phyloP scores from a whole-genome alignment of 164 flowering plant species.

The Piper betle region DNA sequence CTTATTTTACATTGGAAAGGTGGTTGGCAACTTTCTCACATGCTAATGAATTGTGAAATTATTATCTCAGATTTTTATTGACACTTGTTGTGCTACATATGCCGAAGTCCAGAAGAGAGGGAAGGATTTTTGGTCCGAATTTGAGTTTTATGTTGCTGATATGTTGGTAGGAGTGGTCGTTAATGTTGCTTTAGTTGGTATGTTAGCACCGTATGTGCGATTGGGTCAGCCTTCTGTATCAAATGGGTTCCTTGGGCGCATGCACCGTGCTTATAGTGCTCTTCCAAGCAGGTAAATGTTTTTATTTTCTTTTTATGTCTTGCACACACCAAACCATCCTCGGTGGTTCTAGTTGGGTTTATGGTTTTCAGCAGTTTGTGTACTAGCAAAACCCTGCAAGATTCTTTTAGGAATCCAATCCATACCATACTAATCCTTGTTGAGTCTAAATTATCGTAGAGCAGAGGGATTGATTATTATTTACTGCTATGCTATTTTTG shows the following conservation, averaged over 20 bases:
- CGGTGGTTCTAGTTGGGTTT: no score
- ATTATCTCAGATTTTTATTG: constrained; percentile 64
- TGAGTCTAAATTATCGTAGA: no score
- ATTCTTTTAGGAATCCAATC: no score
- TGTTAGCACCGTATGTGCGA: constrained; percentile 89
- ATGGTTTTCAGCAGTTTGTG: no score
- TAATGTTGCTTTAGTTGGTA: constrained; percentile 71
- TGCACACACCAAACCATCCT: no score
- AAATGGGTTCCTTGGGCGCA: constrained; percentile 50
- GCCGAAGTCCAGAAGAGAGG: constrained; percentile 95
- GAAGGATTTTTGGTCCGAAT: constrained; percentile 91
- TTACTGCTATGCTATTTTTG: no score
- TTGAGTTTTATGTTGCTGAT: constrained; percentile 86
- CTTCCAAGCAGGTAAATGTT: constrained; percentile 75
- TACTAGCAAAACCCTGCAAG: no score
- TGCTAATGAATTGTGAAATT: neutral
- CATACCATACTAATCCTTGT: no score
- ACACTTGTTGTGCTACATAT: constrained; percentile 92
- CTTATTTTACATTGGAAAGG: no score
- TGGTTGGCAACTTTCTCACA: neutral
- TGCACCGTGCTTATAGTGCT: constrained; percentile 46
- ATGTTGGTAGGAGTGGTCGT: constrained; percentile 80
- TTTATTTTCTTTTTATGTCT: no score
- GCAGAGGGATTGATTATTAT: no score
- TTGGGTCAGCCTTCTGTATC: constrained; percentile 58